These are phyloP conservation scores for Claviceps africana DNA, from an alignment of 2,329 filamentous ascomycete genomes.

Conservation along the genomic window DNA sequence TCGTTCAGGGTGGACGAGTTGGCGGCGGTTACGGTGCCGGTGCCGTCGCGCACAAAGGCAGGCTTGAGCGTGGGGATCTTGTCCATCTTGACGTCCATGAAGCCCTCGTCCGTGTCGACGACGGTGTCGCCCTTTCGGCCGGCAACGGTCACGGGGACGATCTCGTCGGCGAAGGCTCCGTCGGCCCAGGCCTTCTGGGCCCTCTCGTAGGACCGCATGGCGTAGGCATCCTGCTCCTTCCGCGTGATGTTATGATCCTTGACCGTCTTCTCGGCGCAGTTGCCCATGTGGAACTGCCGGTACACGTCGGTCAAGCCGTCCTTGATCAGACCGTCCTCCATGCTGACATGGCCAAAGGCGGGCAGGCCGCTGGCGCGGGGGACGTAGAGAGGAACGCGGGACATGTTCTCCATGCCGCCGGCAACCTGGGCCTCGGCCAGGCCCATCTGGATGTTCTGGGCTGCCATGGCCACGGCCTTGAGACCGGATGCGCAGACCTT, in stretches of 20 bases:
- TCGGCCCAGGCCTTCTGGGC: slow-evolving; percentile 81
- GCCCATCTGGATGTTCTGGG: slow-evolving; percentile 88
- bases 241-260: slow-evolving; percentile 72
- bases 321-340: slow-evolving; percentile 87
- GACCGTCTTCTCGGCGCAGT: slow-evolving; percentile 87
- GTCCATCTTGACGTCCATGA: slow-evolving; percentile 71
- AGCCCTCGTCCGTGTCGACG: slow-evolving; percentile 77
- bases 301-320: slow-evolving; percentile 95
- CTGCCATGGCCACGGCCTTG: slow-evolving; percentile 81
- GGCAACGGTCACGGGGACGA: slow-evolving; percentile 75
- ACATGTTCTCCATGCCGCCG: slow-evolving; percentile 98
- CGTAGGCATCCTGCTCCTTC: slow-evolving; percentile 81
- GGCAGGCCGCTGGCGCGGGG: slow-evolving; percentile 69
- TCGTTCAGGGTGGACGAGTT: slow-evolving; percentile 93
- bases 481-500: slow-evolving; percentile 95
- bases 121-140: slow-evolving; percentile 70
- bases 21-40: slow-evolving; percentile 82
- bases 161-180: slow-evolving; percentile 75
- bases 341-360: slow-evolving; percentile 71
- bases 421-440: slow-evolving; percentile 79
- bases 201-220: slow-evolving; percentile 76
- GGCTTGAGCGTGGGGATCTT: slow-evolving; percentile 81
- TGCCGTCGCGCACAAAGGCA: slow-evolving; percentile 75
- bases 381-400: slow-evolving; percentile 79
- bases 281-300: slow-evolving; percentile 94